Conservation (phyloP, 805 yeast genomes). For the Zygosaccharomyces bisporus region DNA sequence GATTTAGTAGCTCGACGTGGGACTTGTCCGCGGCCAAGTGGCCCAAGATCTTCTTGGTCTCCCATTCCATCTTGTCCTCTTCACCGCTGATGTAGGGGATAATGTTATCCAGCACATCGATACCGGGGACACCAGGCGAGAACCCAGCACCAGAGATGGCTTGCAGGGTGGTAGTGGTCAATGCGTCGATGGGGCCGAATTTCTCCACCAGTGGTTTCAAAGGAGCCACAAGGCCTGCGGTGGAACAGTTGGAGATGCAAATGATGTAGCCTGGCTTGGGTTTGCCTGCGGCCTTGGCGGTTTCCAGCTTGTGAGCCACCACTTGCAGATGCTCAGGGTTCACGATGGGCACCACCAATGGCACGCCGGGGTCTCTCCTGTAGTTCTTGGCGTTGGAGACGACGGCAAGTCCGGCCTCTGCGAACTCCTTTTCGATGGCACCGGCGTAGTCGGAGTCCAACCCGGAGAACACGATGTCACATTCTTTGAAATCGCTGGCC, state of each 20-base stretch:
- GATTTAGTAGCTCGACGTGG: constrained; percentile 55
- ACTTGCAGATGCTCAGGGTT: constrained; percentile 86
- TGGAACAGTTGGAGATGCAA: constrained; percentile 96
- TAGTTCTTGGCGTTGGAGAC: constrained; percentile 96
- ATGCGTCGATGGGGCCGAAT: constrained; percentile 85
- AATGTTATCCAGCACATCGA: constrained; percentile 90
- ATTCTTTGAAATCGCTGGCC: constrained; percentile 70
- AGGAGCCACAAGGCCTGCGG: constrained; percentile 97
- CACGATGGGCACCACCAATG: constrained; percentile 91
- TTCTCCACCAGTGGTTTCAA: constrained; percentile 85
- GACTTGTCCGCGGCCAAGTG: constrained; percentile 46
- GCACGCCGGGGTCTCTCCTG: constrained; percentile 82
- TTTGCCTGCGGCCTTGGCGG: constrained; percentile 52
- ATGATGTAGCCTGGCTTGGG: constrained; percentile 76
- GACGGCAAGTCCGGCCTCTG: constrained; percentile 74
- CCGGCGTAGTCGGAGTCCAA: constrained; percentile 93
- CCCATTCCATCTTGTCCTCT: constrained; percentile 98
- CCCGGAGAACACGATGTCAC: constrained; percentile 94
- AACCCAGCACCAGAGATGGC: constrained; percentile 99
- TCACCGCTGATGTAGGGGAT: constrained; percentile 95
- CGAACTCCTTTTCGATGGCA: constrained; percentile 80
- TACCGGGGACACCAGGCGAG: constrained; percentile 95
- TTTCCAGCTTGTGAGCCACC: constrained; percentile 53
- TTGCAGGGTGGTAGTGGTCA: constrained; percentile 89
- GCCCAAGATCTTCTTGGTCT: constrained; percentile 92